Evolutionary conservation across 2,329 filamentous ascomycete genomes (phyloP), one percentile per base, ranked within the genome.

Genomic region (Arthrobotrys sinensis): DNA sequence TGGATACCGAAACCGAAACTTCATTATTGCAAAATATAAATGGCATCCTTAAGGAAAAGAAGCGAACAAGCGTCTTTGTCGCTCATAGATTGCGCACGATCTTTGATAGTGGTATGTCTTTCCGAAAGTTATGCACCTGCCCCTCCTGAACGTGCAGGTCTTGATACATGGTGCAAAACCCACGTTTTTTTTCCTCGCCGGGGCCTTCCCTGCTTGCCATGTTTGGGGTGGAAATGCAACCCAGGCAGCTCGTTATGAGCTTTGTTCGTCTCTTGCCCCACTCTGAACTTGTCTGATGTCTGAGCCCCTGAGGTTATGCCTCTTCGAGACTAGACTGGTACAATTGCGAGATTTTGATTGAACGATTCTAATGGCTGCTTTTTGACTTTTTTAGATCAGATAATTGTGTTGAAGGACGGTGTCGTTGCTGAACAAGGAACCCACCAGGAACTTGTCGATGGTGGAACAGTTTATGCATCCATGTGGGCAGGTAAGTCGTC

Each of bases 1-100:
- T 97, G 38, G 94, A 97, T 83, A 97, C 95, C 0, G 93, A 97
- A 82, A 97, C 95, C 0, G 95, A 97, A 85, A 93, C 96, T 85
- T 92, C 92, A 0, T 87, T 98, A 62, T 90, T 98, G 86, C 88
- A 91, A 78, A 97, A 97, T 83, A 97, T 98, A 84, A 97, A 97
- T 84, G 91, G 91, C 80, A 96, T 98, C 66, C 86, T 98, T 67
- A 92, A 91, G 81, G 94, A 97, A 82, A 97, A 97, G 86, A 87
- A 87, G 2, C 89, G 94, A 71, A 98, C 96, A 0, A 97, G 94
- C 81, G 93, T 99, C 0, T 98, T 98, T 83, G 92, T 99, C 4
- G 96, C 96, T 5, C 96, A 98, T 84, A 89, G 96, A 16, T 86
- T 99, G 76, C 89, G 95, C 65, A 98, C 96, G 0, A 97, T 99